Evolutionary conservation across 225 moss, liverwort and hornwort genomes (phyloP), one percentile per base, ranked within the genome.

Genomic region (Bryoerythrophyllum caledonicum): DNA sequence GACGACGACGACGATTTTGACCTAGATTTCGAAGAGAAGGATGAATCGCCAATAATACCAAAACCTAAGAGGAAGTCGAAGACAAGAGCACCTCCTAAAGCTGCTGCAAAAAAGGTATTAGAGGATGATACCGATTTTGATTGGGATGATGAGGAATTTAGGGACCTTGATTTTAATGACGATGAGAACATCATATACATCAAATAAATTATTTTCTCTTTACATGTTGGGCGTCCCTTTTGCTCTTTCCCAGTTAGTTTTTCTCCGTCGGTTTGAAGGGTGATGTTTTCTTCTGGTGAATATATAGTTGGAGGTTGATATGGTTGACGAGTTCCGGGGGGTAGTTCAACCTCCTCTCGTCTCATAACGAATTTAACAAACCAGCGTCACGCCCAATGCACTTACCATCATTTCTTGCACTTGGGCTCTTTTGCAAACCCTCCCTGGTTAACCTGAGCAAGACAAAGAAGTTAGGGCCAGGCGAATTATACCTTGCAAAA

Each of bases 141-240:
- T 52, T 81, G 82, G 79, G 87, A 89, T 65, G 87, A 89, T 80
- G 85, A 82, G 40, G 89, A 87, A 54, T 84, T 81, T 78, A 87
- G 83, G 73, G 91, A 90, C 54, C 83, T 88, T 74, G 90, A 92
- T 75, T 92, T 88, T 48, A 88, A 82, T 62, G 94, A 94, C 38
- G 94, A 86, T 86, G 91, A 94, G 73, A 97, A 92, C 67, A 92
- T 97, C 67, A 97, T 90, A 65, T 97, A 85, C 46, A 94, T 97
- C 61, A 85, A 89, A 68, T 91, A 83, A 79, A 71, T 40, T 60
- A 48, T 67, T 71, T 70, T 19, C 28, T 53, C 21, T 48, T 67
- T 15, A 46, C 53, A 15, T 63, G 25, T 73, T 44, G 34, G n/a
- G 52, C 35, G 61, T 68, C 10, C n/a, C 51, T 17, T 80, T 23